Evolutionary conservation across 179 eudicot genomes (phyloP).

Genomic region (Corrigiola litoralis): DNA sequence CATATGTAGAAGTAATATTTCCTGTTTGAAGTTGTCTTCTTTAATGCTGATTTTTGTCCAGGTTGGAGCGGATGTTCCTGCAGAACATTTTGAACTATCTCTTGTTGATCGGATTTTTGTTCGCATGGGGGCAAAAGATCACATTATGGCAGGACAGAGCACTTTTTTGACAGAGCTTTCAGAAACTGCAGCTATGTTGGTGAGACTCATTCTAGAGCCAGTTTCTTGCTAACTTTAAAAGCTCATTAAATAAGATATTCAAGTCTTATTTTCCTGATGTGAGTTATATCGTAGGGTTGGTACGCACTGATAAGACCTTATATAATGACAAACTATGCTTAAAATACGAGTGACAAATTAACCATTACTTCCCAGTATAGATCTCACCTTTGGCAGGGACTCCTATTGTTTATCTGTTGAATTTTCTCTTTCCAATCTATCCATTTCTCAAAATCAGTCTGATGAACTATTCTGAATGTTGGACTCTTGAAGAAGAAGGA

Average conservation of each 20-base stretch:
- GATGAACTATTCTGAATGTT: background rate
- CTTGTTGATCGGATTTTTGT: slow-evolving; percentile 88
- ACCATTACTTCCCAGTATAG: too few species aligned
- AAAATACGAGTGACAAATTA: too few species aligned
- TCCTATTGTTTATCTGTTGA: too few species aligned
- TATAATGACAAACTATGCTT: too few species aligned
- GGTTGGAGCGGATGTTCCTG: slow-evolving; percentile 98
- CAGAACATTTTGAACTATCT: slow-evolving; percentile 71
- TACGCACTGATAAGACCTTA: too few species aligned
- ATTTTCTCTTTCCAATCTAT: background rate
- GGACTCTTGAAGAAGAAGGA: background rate
- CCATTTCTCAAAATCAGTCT: background rate
- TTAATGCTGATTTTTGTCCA: slow-evolving; percentile 30
- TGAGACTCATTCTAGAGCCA: slow-evolving; percentile 26
- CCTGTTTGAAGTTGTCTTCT: background rate
- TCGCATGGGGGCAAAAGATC: slow-evolving; percentile 99
- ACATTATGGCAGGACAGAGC: slow-evolving; percentile 98
- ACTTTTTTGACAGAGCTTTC: slow-evolving; percentile 93
- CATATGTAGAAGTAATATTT: background rate
- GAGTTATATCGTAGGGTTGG: too few species aligned
- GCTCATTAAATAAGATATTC: background rate
- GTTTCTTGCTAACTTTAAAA: slow-evolving; percentile 3
- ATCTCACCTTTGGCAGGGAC: too few species aligned
- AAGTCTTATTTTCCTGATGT: too few species aligned
- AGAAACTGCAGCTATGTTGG: slow-evolving; percentile 97